A percentile compares a stretch with the other conserved stretches of the same genome.
These are phyloP conservation scores for Royoungia palumana DNA, from an alignment of 768 basidiomycete species.

Conservation along the genomic window DNA sequence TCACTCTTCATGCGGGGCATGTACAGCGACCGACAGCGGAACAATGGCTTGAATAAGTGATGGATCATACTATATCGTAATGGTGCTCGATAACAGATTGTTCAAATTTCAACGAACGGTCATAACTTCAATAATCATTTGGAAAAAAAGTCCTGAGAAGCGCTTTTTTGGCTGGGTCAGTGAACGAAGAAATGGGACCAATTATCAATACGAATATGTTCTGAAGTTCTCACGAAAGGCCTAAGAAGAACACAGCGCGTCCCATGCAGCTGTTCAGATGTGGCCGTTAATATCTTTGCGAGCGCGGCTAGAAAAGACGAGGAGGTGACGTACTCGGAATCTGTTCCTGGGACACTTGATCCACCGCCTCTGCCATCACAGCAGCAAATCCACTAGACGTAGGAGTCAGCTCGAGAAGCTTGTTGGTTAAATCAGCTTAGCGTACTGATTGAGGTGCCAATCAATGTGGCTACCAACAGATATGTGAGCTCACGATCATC, in stretches of 20 bases:
- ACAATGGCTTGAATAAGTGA: too few species aligned
- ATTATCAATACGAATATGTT: too few species aligned
- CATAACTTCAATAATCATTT: too few species aligned
- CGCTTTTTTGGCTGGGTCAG: not conserved
- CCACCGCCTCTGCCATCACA: slow-evolving; percentile 27
- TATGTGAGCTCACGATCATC: not conserved
- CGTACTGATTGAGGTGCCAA: slow-evolving; percentile 29
- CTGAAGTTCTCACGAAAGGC: too few species aligned
- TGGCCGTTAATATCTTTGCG: not conserved
- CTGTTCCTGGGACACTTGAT: slow-evolving; percentile 4
- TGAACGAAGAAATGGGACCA: not conserved
- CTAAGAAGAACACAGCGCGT: slow-evolving; percentile 11
- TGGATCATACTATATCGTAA: too few species aligned
- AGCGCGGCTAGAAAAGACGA: too few species aligned
- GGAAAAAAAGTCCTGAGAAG: not conserved
- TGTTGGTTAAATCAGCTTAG: not conserved
- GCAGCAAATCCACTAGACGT: slow-evolving; percentile 26
- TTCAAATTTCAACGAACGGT: too few species aligned
- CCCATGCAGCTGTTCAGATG: slow-evolving; percentile 18
- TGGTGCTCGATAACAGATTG: too few species aligned
- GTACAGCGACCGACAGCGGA: too few species aligned
- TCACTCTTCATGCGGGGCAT: too few species aligned
- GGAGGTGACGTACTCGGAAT: slow-evolving; percentile 18
- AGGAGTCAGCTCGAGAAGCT: not conserved
- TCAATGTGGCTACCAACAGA: slow-evolving; percentile 24